Evolutionary conservation across 306 rosid genomes (phyloP).

Genomic region (Canavalia ensiformis): DNA sequence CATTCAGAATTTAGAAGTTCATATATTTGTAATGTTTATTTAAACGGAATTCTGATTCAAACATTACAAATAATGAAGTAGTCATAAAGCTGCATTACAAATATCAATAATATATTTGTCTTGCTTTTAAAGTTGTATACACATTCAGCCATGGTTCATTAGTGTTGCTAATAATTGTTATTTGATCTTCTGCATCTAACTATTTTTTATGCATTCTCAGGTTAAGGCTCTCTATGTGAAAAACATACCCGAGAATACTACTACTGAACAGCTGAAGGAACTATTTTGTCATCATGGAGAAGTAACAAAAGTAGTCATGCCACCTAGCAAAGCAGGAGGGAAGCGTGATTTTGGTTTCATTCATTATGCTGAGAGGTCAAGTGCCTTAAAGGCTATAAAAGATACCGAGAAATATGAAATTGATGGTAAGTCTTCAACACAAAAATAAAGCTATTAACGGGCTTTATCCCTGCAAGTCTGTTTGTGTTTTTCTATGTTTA

Average conservation of each 20-base stretch:
- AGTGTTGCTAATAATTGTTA: background rate
- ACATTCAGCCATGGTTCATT: too few relatives aligned
- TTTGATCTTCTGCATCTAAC: conserved; percentile 26
- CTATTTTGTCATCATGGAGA: conserved; percentile 88
- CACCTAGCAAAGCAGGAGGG: conserved; percentile 95
- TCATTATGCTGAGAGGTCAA: conserved; percentile 95
- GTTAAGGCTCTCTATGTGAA: conserved; percentile 98
- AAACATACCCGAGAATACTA: conserved; percentile 94
- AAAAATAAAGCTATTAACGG: background rate
- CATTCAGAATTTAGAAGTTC: too few relatives aligned
- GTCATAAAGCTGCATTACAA: too few relatives aligned
- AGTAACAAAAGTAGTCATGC: conserved; percentile 98
- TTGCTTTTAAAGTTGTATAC: too few relatives aligned
- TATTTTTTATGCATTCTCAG: conserved; percentile 55
- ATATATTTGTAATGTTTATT: too few relatives aligned
- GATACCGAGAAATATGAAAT: conserved; percentile 95
- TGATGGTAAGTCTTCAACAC: conserved; percentile 69
- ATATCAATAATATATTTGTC: too few relatives aligned
- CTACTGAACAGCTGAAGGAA: conserved; percentile 91
- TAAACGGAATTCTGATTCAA: too few relatives aligned
- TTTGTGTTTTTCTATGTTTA: background rate
- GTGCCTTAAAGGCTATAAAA: conserved; percentile 95
- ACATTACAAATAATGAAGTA: too few relatives aligned
- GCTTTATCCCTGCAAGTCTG: conserved; percentile 25
- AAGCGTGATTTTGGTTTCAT: conserved; percentile 97